Evolutionary conservation across 495 filamentous ascomycete genomes (phyloP).

Genomic region (Oidiodendron maius): DNA sequence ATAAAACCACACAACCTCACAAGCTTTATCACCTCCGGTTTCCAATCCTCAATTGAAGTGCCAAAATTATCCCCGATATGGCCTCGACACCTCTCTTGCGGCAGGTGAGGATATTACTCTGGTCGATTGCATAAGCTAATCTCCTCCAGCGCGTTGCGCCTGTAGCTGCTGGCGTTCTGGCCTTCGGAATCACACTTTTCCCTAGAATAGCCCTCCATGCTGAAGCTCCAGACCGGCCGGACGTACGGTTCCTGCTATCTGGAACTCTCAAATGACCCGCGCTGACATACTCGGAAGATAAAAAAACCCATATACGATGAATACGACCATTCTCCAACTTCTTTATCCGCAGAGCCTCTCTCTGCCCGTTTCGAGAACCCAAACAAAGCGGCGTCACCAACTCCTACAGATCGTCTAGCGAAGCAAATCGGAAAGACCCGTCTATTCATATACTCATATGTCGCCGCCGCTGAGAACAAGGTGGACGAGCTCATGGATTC

Average conservation of each 20-base stretch:
- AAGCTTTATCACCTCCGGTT: slow-evolving; percentile 11
- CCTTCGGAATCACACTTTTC: slow-evolving; percentile 47
- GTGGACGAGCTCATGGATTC: slow-evolving; percentile 71
- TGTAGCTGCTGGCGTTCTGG: slow-evolving; percentile 46
- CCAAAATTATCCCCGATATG: no score
- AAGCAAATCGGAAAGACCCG: slow-evolving; percentile 73
- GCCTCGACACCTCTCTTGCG: slow-evolving; percentile 39
- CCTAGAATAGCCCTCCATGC: slow-evolving; percentile 50
- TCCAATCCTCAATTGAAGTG: slow-evolving; percentile 12
- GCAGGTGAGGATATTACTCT: slow-evolving; percentile 28
- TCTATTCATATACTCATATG: slow-evolving; percentile 73
- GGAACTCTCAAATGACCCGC: neutral
- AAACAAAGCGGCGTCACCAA: slow-evolving; percentile 38
- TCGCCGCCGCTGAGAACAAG: slow-evolving; percentile 63
- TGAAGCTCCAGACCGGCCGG: slow-evolving; percentile 31
- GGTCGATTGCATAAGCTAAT: slow-evolving; percentile 17
- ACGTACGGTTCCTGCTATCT: slow-evolving; percentile 3
- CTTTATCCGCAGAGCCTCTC: slow-evolving; percentile 20
- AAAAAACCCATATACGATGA: slow-evolving; percentile 71
- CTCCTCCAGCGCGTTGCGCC: slow-evolving; percentile 48
- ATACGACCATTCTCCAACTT: slow-evolving; percentile 31
- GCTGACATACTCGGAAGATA: slow-evolving; percentile 20
- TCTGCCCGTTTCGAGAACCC: neutral
- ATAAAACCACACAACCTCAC: slow-evolving; percentile 37
- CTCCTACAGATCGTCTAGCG: slow-evolving; percentile 87